These are phyloP conservation scores for Juglanconis juglandina DNA, from an alignment of 2,329 filamentous ascomycete species.

Conservation along the genomic window DNA sequence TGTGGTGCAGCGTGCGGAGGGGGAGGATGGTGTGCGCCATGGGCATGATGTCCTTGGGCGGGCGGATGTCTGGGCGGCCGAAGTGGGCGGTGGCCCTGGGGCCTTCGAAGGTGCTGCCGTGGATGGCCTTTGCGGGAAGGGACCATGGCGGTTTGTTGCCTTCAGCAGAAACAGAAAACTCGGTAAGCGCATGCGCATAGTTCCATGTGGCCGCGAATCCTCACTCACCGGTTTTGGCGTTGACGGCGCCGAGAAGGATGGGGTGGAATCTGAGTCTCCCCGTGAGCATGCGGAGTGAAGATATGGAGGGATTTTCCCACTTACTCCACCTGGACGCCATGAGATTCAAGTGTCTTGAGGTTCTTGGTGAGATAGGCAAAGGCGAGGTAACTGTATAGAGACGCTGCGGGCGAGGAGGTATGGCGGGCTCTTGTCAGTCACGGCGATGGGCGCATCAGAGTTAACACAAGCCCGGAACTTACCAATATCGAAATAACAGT, in stretches of 20 bases:
- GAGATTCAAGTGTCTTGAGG: constrained; percentile 47
- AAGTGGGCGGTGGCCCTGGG: constrained; percentile 36
- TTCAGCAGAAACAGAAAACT: constrained; percentile 23
- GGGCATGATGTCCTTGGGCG: constrained; percentile 43
- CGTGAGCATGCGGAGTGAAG: neutral
- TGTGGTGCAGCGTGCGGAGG: constrained; percentile 62
- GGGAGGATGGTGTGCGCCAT: constrained; percentile 47
- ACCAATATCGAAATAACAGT: constrained; percentile 67
- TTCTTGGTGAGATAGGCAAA: constrained; percentile 58
- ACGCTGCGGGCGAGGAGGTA: constrained; percentile 46
- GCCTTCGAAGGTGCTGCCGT: constrained; percentile 42
- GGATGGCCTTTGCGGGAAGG: constrained; percentile 62
- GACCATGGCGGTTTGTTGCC: constrained; percentile 75
- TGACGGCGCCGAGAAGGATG: constrained; percentile 68
- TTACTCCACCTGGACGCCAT: constrained; percentile 65
- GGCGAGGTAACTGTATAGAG: constrained; percentile 56
- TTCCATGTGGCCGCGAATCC: neutral
- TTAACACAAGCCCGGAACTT: constrained; percentile 12
- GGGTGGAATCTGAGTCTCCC: constrained; percentile 57
- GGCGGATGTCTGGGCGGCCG: constrained; percentile 33
- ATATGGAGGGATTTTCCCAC: constrained; percentile 23
- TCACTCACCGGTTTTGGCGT: constrained; percentile 51
- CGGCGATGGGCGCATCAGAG: neutral
- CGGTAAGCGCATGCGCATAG: neutral
- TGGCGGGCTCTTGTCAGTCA: neutral